phyloP scores from a whole-genome alignment of 768 basidiomycete species.

The Agaricus blazei region DNA sequence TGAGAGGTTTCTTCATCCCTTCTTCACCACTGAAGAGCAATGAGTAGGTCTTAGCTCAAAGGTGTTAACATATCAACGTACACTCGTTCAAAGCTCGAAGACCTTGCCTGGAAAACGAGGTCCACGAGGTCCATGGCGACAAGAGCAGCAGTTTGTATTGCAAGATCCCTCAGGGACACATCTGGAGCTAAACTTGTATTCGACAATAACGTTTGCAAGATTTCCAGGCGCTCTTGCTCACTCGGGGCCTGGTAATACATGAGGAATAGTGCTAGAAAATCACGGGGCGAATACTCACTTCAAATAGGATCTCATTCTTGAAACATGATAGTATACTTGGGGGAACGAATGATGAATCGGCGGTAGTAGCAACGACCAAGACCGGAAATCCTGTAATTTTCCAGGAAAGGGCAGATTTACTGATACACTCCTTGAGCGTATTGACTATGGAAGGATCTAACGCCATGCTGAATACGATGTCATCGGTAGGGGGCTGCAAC shows the following conservation, averaged over 20 bases:
- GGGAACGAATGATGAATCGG: constrained; percentile 61
- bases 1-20: constrained; percentile 32
- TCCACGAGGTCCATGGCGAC: constrained; percentile 76
- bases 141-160: constrained; percentile 88
- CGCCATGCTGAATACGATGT: not conserved
- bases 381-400: constrained; percentile 63
- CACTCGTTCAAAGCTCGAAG: constrained; percentile 52
- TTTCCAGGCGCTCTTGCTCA: constrained; percentile 65
- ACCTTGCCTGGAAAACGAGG: constrained; percentile 55
- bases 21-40: constrained; percentile 16
- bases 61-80: constrained; percentile 19
- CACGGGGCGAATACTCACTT: constrained; percentile 38
- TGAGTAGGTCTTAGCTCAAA: not conserved
- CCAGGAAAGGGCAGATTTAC: constrained; percentile 51
- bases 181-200: constrained; percentile 57
- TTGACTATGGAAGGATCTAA: constrained; percentile 57
- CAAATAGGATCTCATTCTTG: constrained; percentile 78
- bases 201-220: constrained; percentile 45
- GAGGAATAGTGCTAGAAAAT: not conserved
- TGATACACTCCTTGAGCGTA: constrained; percentile 59
- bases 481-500: not conserved
- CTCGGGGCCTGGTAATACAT: constrained; percentile 58
- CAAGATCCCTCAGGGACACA: constrained; percentile 65
- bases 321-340: constrained; percentile 62
- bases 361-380: constrained; percentile 69